These are phyloP conservation scores for Cercospora berteroae DNA, from an alignment of 2,329 filamentous ascomycete genomes.

Conservation along the genomic window DNA sequence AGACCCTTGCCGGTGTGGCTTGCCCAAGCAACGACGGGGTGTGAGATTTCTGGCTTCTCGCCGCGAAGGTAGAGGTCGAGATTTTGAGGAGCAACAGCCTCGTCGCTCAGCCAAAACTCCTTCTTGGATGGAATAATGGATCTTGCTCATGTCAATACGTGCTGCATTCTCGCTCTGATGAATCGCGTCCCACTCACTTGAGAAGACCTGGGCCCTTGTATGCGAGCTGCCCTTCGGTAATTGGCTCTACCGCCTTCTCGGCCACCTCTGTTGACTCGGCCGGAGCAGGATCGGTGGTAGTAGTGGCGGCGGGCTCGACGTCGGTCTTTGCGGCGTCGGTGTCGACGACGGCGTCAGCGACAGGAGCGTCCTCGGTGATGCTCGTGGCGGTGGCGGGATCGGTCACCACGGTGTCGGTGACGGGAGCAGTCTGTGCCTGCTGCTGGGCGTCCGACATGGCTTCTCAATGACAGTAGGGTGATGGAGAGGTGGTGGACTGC, in stretches of 20 bases:
- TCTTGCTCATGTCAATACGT: conserved; percentile 49
- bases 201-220: conserved; percentile 88
- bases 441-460: conserved; percentile 33
- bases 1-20: conserved; percentile 93
- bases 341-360: conserved; percentile 36
- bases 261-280: conserved; percentile 46
- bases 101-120: conserved; percentile 70
- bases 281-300: conserved; percentile 36
- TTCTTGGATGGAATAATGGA: conserved; percentile 89
- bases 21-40: conserved; percentile 84
- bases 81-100: conserved; percentile 69
- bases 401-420: conserved; percentile 23
- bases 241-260: conserved; percentile 59
- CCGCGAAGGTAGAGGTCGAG: conserved; percentile 76
- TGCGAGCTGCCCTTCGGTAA: conserved; percentile 79
- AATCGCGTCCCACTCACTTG: conserved; percentile 64
- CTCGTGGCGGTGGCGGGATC: conserved; percentile 38
- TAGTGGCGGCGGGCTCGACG: conserved; percentile 28
- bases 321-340: conserved; percentile 44
- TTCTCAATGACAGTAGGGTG: neutral
- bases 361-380: conserved; percentile 39
- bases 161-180: neutral
- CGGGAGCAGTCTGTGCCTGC: conserved; percentile 17
- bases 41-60: conserved; percentile 78
- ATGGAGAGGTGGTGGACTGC: neutral